Conservation (phyloP, 148 eudicot species). For the Oxyria digyna region DNA sequence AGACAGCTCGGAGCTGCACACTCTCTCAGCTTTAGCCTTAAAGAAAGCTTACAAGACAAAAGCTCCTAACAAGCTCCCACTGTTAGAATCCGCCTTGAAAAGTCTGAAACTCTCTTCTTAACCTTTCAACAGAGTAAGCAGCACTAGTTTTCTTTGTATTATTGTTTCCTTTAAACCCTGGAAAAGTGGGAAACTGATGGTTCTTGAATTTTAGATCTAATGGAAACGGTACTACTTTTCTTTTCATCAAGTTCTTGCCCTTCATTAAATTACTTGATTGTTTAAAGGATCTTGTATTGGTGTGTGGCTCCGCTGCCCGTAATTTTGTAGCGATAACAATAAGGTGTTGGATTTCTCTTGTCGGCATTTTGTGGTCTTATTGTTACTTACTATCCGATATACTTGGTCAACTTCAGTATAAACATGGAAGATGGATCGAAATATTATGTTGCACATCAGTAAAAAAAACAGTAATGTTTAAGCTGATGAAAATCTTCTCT, state of each 20-base stretch:
- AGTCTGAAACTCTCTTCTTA: conserved; percentile 44
- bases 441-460: too few species aligned
- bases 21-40: conserved; percentile 61
- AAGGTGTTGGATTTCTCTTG: neutral
- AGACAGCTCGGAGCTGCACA: conserved; percentile 53
- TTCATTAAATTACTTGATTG: neutral
- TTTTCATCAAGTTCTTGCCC: neutral
- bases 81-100: conserved; percentile 52
- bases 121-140: neutral
- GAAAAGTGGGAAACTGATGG: neutral
- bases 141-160: conserved; percentile 1
- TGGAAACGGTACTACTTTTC: neutral
- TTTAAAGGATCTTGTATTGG: conserved; percentile 7
- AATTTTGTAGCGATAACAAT: neutral
- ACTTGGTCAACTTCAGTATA: neutral
- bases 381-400: neutral
- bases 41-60: conserved; percentile 66
- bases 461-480: too few species aligned
- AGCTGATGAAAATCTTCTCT: neutral
- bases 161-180: conserved; percentile 7
- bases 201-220: conserved; percentile 3
- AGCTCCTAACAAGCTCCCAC: conserved; percentile 52
- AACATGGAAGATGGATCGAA: neutral
- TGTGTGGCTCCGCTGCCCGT: neutral
- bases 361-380: neutral